phyloP scores from a whole-genome alignment of 2,329 filamentous ascomycete genomes.

The Geosmithia putterillii region DNA sequence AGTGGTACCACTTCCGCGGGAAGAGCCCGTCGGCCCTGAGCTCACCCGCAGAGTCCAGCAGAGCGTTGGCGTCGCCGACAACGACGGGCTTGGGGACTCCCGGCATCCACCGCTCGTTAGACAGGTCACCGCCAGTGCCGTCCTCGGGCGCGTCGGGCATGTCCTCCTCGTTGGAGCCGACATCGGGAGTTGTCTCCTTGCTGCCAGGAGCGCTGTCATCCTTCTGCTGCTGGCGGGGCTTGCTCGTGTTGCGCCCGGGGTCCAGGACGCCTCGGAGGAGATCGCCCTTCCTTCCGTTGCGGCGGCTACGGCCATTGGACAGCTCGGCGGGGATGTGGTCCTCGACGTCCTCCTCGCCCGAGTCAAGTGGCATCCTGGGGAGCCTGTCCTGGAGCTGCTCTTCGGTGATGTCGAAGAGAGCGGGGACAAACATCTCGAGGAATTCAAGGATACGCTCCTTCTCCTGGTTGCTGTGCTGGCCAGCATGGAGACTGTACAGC shows the following conservation, averaged over 20 bases:
- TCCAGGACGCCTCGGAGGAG: constrained; percentile 81
- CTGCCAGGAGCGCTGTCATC: constrained; percentile 67
- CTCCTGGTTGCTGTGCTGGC: constrained; percentile 58
- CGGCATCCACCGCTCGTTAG: constrained; percentile 54
- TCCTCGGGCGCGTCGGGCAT: constrained; percentile 50
- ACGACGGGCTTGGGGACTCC: constrained; percentile 44
- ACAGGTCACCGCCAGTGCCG: constrained; percentile 44
- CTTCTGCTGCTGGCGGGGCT: constrained; percentile 61
- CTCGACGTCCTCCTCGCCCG: constrained; percentile 67
- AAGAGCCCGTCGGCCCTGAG: constrained; percentile 72
- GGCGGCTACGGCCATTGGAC: constrained; percentile 54
- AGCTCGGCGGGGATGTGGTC: constrained; percentile 60
- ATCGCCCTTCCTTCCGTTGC: constrained; percentile 65
- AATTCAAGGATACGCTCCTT: constrained; percentile 65
- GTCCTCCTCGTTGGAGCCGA: constrained; percentile 69
- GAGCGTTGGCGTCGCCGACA: constrained; percentile 36
- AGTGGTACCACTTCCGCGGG: constrained; percentile 67
- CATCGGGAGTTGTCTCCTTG: constrained; percentile 81
- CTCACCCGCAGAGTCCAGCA: constrained; percentile 46
- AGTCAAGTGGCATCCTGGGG: constrained; percentile 55
- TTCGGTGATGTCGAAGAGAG: constrained; percentile 65
- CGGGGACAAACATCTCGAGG: constrained; percentile 62
- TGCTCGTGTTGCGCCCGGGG: constrained; percentile 58
- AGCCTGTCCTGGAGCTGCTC: constrained; percentile 56
- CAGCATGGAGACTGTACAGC: constrained; percentile 54